Evolutionary conservation across 495 filamentous ascomycete species (phyloP), one percentile per base, ranked within the genome.

Genomic region (Extremus antarcticus): DNA sequence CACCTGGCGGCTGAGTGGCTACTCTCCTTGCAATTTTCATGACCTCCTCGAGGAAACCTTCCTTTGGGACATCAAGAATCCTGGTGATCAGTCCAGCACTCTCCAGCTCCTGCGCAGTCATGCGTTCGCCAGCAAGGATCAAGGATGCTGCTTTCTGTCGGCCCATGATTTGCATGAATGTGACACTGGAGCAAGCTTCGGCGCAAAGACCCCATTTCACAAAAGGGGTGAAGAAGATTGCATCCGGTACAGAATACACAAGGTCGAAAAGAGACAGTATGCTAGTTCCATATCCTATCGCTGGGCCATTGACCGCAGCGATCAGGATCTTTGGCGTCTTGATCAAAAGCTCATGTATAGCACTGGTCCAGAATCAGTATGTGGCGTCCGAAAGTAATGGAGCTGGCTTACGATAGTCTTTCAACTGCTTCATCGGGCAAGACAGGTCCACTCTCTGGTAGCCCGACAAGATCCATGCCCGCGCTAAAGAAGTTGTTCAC

Each of bases 211-310:
- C 81, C 13, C 79, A 71, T 19, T 79, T 74, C 40, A 71, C 73
- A 65, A 83, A 85, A 25, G 82, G 78, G 60, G 83, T 81, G 59
- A 80, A 80, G 58, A 78, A 76, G 70, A 73, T 79, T 11, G 78
- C 77, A 29, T 64, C 67, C 35, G 65, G 60, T 55, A 72, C 74
- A 23, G 73, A 76, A 54, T 83, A 68, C 47, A 80, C 70, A 51
- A 85, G 77, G 40, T 69, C 71, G 49, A 76, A 74, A 1, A 80
- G 78, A 7, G 83, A 73, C 20, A 76, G 78, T 77, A 81, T 82
- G 19, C 80, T 85, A 65, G 83, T 81, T 4, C 81, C 80, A 3
- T 82, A 73, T 16, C 80, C 81, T 8, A 82, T 80, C 21, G 81
- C 81, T 25, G 74, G 76, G 52, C 81, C 81, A 63, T 82, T 79